phyloP scores from a whole-genome alignment of 331 rosid species.

The Rosa hybrid region DNA sequence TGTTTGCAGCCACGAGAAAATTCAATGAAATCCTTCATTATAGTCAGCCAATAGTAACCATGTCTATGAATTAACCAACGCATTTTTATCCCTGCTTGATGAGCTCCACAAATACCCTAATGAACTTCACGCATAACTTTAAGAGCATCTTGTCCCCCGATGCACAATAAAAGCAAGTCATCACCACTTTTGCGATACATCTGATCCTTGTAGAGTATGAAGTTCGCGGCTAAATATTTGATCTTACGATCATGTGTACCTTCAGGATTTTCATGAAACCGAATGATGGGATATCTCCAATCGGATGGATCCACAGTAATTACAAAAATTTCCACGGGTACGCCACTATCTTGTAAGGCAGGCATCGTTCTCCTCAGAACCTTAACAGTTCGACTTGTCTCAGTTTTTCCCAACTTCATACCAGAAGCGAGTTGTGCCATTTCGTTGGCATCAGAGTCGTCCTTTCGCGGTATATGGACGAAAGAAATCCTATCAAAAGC shows the following conservation, averaged over 20 bases:
- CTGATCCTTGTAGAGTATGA: not conserved
- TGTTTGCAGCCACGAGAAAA: no score
- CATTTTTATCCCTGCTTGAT: not conserved
- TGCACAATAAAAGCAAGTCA: not conserved
- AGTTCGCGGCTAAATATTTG: not conserved
- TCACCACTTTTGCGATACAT: not conserved
- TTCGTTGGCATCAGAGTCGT: not conserved
- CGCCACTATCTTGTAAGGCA: no score
- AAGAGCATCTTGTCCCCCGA: no score
- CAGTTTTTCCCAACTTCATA: no score
- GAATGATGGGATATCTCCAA: not conserved
- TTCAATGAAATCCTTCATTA: no score
- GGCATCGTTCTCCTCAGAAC: no score
- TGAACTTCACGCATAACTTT: not conserved
- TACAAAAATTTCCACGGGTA: no score
- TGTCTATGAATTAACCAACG: no score
- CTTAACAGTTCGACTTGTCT: not conserved
- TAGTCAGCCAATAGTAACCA: no score
- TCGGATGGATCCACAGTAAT: not conserved
- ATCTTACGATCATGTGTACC: not conserved
- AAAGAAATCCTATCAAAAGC: no score
- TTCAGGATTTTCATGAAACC: no score
- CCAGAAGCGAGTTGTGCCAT: not conserved
- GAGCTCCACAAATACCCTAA: not conserved
- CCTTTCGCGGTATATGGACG: no score